Evolutionary conservation across 2,329 filamentous ascomycete species (phyloP).

Genomic region (Sarocladium oryzae): DNA sequence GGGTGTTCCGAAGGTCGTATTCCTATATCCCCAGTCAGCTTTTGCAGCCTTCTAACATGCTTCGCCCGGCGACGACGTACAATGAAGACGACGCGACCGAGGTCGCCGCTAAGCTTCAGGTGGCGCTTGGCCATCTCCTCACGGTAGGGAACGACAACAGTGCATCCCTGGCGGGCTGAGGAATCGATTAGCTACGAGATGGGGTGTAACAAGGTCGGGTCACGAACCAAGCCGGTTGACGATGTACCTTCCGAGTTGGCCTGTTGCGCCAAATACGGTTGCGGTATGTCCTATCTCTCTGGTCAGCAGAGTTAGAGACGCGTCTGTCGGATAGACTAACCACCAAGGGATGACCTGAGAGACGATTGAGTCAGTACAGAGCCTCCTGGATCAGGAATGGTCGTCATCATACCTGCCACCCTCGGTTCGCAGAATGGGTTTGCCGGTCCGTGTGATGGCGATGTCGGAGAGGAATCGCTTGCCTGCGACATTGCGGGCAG

Average conservation of each 20-base stretch:
- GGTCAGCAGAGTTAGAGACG: slow-evolving; percentile 19
- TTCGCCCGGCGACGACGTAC: slow-evolving; percentile 37
- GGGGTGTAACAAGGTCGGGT: not conserved
- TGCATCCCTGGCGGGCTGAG: slow-evolving; percentile 84
- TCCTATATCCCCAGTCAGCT: slow-evolving; percentile 48
- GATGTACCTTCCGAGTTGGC: slow-evolving; percentile 92
- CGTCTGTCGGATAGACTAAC: slow-evolving; percentile 39
- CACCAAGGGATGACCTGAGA: slow-evolving; percentile 76
- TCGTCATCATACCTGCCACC: slow-evolving; percentile 69
- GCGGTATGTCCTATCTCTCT: slow-evolving; percentile 71
- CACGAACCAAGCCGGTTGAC: slow-evolving; percentile 78
- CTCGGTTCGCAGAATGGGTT: slow-evolving; percentile 82
- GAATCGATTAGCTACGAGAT: slow-evolving; percentile 15
- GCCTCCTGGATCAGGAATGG: not conserved
- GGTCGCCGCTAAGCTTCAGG: slow-evolving; percentile 90
- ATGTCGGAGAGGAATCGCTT: slow-evolving; percentile 68
- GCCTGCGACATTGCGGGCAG: slow-evolving; percentile 40
- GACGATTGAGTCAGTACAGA: not conserved
- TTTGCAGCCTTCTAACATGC: slow-evolving; percentile 13
- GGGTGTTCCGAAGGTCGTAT: slow-evolving; percentile 89
- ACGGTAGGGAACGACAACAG: slow-evolving; percentile 84
- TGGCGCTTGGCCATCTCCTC: slow-evolving; percentile 98
- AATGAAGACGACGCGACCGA: slow-evolving; percentile 83
- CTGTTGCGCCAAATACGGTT: slow-evolving; percentile 96
- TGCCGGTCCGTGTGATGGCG: slow-evolving; percentile 89